Evolutionary conservation across 768 basidiomycete species (phyloP), one percentile per base, ranked within the genome.

Genomic region (Harrya chromipes): DNA sequence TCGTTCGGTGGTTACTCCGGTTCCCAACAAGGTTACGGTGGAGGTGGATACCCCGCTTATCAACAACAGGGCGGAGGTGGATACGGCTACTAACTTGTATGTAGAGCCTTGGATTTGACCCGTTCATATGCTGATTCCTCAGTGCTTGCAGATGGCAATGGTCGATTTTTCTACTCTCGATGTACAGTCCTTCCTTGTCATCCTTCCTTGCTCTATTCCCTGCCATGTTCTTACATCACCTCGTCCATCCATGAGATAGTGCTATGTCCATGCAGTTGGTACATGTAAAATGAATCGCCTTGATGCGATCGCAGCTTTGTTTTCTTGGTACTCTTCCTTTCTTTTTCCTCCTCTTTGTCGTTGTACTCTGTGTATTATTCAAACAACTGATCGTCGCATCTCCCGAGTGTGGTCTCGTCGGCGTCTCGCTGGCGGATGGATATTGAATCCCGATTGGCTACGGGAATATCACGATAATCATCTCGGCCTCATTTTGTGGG

Each of bases 21-120:
- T 10, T 20, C 17, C 7, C 59, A 45, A 52, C 62, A 59, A 34
- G 59, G 59, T 14, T 58, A 56, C 36, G 49, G 59, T 34, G 59
- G 50, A 3, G 56, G 56, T 9, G 70, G 59, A 43, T 66, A 67
- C 14, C 1, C 3, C 8, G 67, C 53, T 29, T 67, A 66, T 34
- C 60, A 65, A 24, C 63, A 61, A 35, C 69, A 56, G 33, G 1
- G 26, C 19, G 60, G 56, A 3, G 42, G 59, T 9, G 70, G 70
- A 33, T 62, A 64, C 20, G 52, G 62, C 26, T 68, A 73, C 40
- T 68, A 20, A 53, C 5, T 2, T 1, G 61, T 62, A 36, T 38
- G 46, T 47, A 9, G 31, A 13, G 7, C 17, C 9, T 17, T 11
- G 17, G 12, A 11, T 2, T 33, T 27, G 17, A 17, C 4, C n/a